Evolutionary conservation across 2,329 filamentous ascomycete genomes (phyloP).

Genomic region (Ceratocystis huliohia): DNA sequence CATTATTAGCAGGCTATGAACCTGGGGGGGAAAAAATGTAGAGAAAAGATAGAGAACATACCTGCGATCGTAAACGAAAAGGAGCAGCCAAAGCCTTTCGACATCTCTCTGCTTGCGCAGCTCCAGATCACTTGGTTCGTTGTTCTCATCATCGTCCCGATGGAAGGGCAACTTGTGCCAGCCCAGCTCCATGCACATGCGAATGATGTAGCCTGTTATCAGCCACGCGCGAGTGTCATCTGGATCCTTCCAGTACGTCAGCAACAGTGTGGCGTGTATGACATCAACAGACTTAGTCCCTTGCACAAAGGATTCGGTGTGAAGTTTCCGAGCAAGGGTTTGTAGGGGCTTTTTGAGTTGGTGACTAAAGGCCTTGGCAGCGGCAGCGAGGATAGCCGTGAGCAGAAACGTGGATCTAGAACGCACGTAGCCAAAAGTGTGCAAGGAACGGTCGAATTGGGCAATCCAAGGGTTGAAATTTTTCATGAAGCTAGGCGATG

Average conservation of each 20-base stretch:
- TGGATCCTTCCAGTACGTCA: slow-evolving; percentile 34
- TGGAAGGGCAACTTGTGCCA: slow-evolving; percentile 27
- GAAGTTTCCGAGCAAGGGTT: slow-evolving; percentile 24
- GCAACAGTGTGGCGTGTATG: slow-evolving; percentile 30
- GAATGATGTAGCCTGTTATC: slow-evolving; percentile 31
- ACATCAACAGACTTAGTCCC: slow-evolving; percentile 31
- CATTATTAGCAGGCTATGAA: background rate
- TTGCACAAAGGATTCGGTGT: slow-evolving; percentile 26
- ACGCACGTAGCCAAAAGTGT: slow-evolving; percentile 30
- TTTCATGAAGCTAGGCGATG: slow-evolving; percentile 28
- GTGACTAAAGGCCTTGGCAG: slow-evolving; percentile 30
- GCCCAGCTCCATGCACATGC: slow-evolving; percentile 31
- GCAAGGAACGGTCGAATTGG: slow-evolving; percentile 30
- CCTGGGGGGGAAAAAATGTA: background rate
- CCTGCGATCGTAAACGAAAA: slow-evolving; percentile 33
- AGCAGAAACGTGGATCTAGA: slow-evolving; percentile 30
- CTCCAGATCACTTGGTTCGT: slow-evolving; percentile 20
- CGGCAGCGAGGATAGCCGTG: slow-evolving; percentile 27
- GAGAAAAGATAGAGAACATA: slow-evolving; percentile 21
- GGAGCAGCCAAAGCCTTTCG: slow-evolving; percentile 30
- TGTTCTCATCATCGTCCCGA: slow-evolving; percentile 6
- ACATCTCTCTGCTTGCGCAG: slow-evolving; percentile 28
- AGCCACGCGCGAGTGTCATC: slow-evolving; percentile 32
- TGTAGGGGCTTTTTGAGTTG: slow-evolving; percentile 25
- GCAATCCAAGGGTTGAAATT: slow-evolving; percentile 32